Conservation (phyloP, 257 asterid genomes). For the Primulina huaijiensis region DNA sequence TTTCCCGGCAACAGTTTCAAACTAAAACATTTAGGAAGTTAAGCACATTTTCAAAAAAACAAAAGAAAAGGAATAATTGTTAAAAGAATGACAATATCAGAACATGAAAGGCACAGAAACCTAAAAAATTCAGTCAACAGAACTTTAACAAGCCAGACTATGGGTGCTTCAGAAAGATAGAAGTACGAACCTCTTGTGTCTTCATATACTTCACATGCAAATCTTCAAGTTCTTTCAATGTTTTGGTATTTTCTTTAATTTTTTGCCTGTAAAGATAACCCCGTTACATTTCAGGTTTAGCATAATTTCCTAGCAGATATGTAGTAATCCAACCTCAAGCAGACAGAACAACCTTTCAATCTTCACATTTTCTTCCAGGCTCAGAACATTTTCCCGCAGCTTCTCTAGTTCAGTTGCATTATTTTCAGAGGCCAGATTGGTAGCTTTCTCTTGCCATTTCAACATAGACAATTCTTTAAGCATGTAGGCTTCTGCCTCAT, state of each 20-base stretch:
- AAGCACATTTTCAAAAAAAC: slow-evolving; percentile 2
- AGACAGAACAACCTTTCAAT: slow-evolving; percentile 55
- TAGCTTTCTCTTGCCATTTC: slow-evolving; percentile 94
- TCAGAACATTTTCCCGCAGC: slow-evolving; percentile 53
- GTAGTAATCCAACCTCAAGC: background rate
- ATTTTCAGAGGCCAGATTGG: slow-evolving; percentile 70
- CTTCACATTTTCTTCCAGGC: slow-evolving; percentile 67
- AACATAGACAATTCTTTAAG: slow-evolving; percentile 77
- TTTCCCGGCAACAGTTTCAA: slow-evolving; percentile 8
- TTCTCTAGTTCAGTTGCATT: slow-evolving; percentile 53
- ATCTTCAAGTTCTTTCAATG: slow-evolving; percentile 76
- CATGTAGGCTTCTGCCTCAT: slow-evolving; percentile 95
- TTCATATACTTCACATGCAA: slow-evolving; percentile 65
- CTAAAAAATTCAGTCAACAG: background rate
- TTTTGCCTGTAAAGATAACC: slow-evolving; percentile 57
- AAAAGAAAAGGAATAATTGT: background rate
- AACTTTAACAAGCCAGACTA: background rate
- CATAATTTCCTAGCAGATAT: slow-evolving; percentile 16
- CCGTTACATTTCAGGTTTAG: background rate
- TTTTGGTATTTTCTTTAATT: slow-evolving; percentile 56
- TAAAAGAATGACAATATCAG: background rate
- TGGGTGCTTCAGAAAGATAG: slow-evolving; percentile 7
- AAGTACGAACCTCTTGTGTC: slow-evolving; percentile 67
- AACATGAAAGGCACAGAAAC: background rate
- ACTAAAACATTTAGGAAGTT: slow-evolving; percentile 8